Evolutionary conservation across 257 asterid species (phyloP).

Genomic region (Mentha longifolia): DNA sequence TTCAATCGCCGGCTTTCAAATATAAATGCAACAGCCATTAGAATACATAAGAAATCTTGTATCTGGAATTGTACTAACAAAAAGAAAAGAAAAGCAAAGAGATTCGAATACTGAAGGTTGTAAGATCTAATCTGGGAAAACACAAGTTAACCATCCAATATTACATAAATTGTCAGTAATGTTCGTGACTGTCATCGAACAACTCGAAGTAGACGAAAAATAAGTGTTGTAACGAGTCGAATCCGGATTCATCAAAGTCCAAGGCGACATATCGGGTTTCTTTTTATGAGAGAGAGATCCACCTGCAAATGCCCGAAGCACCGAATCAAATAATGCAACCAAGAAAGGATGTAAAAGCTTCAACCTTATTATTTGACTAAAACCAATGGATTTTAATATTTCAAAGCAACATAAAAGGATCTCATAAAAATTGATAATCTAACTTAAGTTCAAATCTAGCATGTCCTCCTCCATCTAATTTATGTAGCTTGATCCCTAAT

Average conservation of each 20-base stretch:
- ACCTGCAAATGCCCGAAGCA: slow-evolving; percentile 53
- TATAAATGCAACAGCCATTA: too few species aligned
- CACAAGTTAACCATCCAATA: background rate
- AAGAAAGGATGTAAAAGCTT: background rate
- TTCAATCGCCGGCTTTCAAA: too few species aligned
- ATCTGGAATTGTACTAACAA: background rate
- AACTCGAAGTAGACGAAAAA: background rate
- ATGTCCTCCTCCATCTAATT: too few species aligned
- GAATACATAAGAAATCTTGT: background rate
- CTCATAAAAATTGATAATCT: background rate
- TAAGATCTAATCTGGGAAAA: slow-evolving; percentile 3
- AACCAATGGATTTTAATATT: background rate
- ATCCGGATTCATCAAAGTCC: slow-evolving; percentile 49
- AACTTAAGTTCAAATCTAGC: too few species aligned
- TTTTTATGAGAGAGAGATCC: slow-evolving; percentile 84
- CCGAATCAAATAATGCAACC: slow-evolving; percentile 20
- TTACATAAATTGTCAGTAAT: background rate
- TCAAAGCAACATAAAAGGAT: background rate
- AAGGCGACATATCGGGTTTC: slow-evolving; percentile 77
- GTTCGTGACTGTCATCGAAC: background rate
- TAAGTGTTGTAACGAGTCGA: background rate
- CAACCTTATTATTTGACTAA: too few species aligned
- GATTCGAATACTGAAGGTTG: background rate
- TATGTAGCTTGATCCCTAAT: too few species aligned
- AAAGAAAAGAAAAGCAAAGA: too few species aligned